Evolutionary conservation across 148 eudicot genomes (phyloP), one percentile per base, ranked within the genome.

Genomic region (Rhododendron ferrugineum): DNA sequence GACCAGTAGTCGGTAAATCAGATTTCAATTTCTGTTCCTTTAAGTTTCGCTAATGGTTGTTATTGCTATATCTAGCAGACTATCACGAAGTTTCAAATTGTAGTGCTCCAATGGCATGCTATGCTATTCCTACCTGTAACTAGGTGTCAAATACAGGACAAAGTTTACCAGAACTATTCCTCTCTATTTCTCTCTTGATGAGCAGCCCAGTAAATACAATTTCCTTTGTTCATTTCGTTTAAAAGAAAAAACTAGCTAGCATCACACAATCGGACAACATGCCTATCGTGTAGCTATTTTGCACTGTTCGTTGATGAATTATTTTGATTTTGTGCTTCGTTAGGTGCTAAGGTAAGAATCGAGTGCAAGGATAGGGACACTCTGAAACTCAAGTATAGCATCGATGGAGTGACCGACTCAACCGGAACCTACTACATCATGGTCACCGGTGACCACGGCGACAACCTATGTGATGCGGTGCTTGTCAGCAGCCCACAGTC

Each of bases 291-390:
- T 60, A 60, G 3, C 70, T 64, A 64, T 64, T 9, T 64, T 10
- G 11, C 28, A 64, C 30, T 64, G 70, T 64, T 64, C 11, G 1
- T 64, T 64, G 30, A n/a, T n/a, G 28, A 11, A 64, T n/a, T n/a
- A 11, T 64, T 68, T 13, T 30, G 32, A 23, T 75, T 14, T 37
- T 78, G 46, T 28, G 79, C 74, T 28, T 3, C 15, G 1, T 66
- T 85, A 95, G 98, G 91, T 23, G 95, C 96, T 18, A 88, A 44
- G 36, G 98, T 94, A 78, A 90, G 85, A 72, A 60, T 94, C 1
- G 90, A 90, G 87, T 94, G 96, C 94, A 88, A 66, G 81, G 85
- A 85, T 62, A 88, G 84, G 85, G 62, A 87, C 20, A 84, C 83
- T 14, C 0, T 54, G 60, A 72, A 26, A 2, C 32, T 86, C 10